These are phyloP conservation scores for Paspalum vaginatum DNA, from an alignment of 176 grass and related monocot genomes.

Conservation along the genomic window DNA sequence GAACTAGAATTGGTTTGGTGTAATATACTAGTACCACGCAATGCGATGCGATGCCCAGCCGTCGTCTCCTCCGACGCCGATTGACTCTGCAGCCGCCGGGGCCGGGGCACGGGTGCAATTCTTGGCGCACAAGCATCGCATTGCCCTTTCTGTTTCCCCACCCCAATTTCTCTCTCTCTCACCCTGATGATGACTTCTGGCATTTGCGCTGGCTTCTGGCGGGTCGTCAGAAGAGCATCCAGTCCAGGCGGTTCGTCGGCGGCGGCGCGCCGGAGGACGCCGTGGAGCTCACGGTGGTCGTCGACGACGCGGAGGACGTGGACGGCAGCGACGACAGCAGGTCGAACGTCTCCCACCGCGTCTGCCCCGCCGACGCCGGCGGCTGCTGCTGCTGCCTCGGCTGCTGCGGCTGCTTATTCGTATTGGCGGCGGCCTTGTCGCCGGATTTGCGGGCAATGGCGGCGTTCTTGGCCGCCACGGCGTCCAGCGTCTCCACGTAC, in stretches of 20 bases:
- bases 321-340: constrained; percentile 73
- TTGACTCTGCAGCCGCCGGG: background rate
- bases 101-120: constrained; percentile 44
- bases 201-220: constrained; percentile 20
- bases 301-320: constrained; percentile 64
- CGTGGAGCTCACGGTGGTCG: constrained; percentile 64
- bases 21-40: background rate
- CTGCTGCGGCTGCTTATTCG: constrained; percentile 7
- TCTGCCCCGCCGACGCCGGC: constrained; percentile 25
- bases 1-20: constrained; percentile 33
- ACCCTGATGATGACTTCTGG: too few species aligned
- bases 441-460: constrained; percentile 35
- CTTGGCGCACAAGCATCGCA: constrained; percentile 50
- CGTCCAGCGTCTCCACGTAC: constrained; percentile 90
- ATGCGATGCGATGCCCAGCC: constrained; percentile 28
- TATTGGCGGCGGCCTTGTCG: constrained; percentile 40
- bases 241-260: constrained; percentile 60
- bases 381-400: constrained; percentile 5
- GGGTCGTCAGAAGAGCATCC: constrained; percentile 64
- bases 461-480: constrained; percentile 70
- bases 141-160: background rate
- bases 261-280: constrained; percentile 51
- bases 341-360: constrained; percentile 84
- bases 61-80: background rate
- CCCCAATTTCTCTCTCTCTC: background rate